Base-by-base conservation (phyloP, 2,329 filamentous ascomycete species). In the Fusarium sp. region DNA sequence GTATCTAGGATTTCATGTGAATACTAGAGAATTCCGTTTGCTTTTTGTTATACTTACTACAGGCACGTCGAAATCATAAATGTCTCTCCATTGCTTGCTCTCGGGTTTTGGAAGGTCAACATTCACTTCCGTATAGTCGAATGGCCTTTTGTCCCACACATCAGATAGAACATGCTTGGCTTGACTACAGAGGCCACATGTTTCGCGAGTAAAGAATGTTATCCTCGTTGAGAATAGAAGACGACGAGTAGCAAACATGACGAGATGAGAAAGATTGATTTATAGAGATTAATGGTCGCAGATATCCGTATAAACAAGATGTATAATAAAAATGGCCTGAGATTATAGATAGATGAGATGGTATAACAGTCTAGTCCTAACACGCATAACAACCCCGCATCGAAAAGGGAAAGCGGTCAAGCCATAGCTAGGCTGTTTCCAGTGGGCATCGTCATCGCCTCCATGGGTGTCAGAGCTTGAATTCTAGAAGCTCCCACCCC, bases 21-120 rank as follows among this genome's bases (percentile, higher is more conserved):
- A 55, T 26, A 53, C 19, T 18, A 6, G 7, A 14, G 21, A 7
- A 23, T 14, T 7, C 25, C 14, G 4, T 12, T 13, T 4, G 6
- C 11, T 13, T 4, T 6, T 6, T n/a, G 21, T 11, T 13, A 2
- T 34, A 79, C 85, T 75, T 82, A 94, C 92, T 75, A 94, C 92
- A 0, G 92, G 92, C 10, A 93, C 92, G 72, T 95, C 92, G 77
- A 94, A 93, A 61, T 94, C 92, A 76, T 95, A 95, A 2, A 93
- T 75, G 50, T 90, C 84, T 74, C 87, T 89, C 92, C 92, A 95
- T 25, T 83, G 81, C 66, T 88, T 86, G 18, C 85, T 84, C 26
- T 88, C 86, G 0, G 86, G 83, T 50, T 86, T 85, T 80, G 92
- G 88, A 41, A 94, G 88, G 76, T 94, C 89, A 50, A 94, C 88